Conservation (phyloP, 768 basidiomycete genomes). For the Punctularia strigosozonata region DNA sequence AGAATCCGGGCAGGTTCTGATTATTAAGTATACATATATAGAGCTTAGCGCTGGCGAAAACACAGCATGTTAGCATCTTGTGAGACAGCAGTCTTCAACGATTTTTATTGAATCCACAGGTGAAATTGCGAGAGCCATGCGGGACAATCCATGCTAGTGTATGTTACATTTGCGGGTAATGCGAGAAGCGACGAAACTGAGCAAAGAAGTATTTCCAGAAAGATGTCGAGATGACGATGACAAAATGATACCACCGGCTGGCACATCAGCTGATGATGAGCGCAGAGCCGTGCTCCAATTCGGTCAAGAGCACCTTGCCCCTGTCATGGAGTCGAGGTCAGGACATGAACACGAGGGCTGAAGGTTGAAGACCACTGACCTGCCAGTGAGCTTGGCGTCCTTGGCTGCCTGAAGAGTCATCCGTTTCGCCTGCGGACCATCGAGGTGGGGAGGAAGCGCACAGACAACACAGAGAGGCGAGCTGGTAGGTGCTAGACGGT, state of each 20-base stretch:
- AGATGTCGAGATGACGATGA: background rate
- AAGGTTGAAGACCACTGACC: constrained; percentile 20
- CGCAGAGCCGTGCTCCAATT: constrained; percentile 39
- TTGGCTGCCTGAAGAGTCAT: constrained; percentile 34
- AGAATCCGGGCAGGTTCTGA: no score
- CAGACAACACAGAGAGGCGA: constrained; percentile 49
- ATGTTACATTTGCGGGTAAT: no score
- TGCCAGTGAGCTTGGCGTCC: constrained; percentile 27
- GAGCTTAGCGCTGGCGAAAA: no score
- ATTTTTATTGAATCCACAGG: no score
- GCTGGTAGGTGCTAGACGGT: constrained; percentile 49
- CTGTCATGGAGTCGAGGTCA: constrained; percentile 16
- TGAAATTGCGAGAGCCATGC: no score
- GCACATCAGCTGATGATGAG: constrained; percentile 38
- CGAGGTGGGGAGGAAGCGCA: constrained; percentile 32
- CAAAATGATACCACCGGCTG: background rate
- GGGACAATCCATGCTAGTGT: no score
- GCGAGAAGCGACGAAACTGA: no score
- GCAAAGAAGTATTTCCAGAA: constrained; percentile 1
- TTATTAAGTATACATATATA: no score
- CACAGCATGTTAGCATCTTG: no score
- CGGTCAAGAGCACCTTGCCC: constrained; percentile 37
- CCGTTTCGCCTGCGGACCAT: constrained; percentile 27
- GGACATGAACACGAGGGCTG: constrained; percentile 1
- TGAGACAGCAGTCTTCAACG: no score